Evolutionary conservation across 2,329 filamentous ascomycete species (phyloP), one percentile per base, ranked within the genome.

Genomic region (Fusarium sublunatum): DNA sequence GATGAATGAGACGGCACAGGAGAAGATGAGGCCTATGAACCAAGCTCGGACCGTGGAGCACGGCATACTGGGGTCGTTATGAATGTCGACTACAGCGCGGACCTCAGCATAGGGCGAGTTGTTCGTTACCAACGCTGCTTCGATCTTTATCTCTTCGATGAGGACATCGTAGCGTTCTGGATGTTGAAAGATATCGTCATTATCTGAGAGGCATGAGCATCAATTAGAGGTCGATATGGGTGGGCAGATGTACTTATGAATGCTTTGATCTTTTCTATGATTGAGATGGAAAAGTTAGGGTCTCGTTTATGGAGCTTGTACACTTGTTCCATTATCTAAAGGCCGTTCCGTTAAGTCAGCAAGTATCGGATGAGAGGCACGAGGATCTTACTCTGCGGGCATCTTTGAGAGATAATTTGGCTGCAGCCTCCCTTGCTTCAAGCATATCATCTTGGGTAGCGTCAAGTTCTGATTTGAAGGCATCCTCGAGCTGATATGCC

Each of bases 91-190:
- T 7, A 84, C 80, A 24, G 82, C 79, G n/a, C 83, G 80, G 9
- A 84, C 82, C 67, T 85, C 82, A 22, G 83, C 76, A 59, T 86
- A 86, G 2, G 84, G 84, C 26, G 80, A 83, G 67, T 84, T 81
- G 65, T 82, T 81, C 47, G 76, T 80, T 53, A 84, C 83, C 46
- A 84, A 73, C 2, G 81, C 81, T 2, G 80, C 78, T 65, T 84
- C 79, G 19, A 83, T 74, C 70, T 83, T 84, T 74, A 84, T 83
- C 67, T 83, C 80, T 19, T 75, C 71, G 42, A 84, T 81, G 35
- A 83, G 66, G 2, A 74, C 69, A 24, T 72, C 65, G 26, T 80
- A 68, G 32, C 75, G 75, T 31, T 78, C 75, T 9, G 77, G 77
- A 29, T 75, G 67, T n/a, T 72, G 67, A 34, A 76, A 67, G 29